Base-by-base conservation (phyloP, 768 basidiomycete species). In the Kwoniella pini region DNA sequence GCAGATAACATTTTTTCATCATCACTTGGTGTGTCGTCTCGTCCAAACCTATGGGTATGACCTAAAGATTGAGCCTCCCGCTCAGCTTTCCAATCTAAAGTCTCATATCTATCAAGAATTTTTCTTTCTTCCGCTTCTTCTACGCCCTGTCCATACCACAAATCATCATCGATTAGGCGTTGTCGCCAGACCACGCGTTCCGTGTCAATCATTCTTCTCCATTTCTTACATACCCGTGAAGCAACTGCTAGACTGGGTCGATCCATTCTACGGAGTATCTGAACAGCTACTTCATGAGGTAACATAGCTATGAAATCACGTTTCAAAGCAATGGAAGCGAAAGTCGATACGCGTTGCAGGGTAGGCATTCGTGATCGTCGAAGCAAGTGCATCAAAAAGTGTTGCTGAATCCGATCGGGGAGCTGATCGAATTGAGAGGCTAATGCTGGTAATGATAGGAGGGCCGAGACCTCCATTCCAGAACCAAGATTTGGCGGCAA, bases 221-320 rank as follows among this genome's bases (percentile, higher is more conserved):
- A 99, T 12, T 90, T 81, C 71, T 84, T 88, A 54, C 89, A 91
- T 19, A 99, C 95, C 31, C 91, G 84, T 15, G 91, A 88, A 10
- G 92, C 91, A 12, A 89, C 87, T 26, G 90, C 88, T 36, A 98
- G 85, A 12, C 89, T 85, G 2, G 86, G 82, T 66, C 88, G 88
- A 3, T 91, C 88, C 31, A 97, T 86, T 76, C 84, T 91, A 67
- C 87, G 87, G 64, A 98, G 84, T 64, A 97, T 84, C 65, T 90
- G 88, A 0, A 93, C 89, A 51, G 91, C 88, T 36, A 99, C 85
- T 71, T 99, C 95, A 31, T 90, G 87, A 4, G 96, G 96, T 10
- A 97, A 85, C 38, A 91, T 84, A 1, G 89, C 87, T 67, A 98
- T 84, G 77, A 97, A 99, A 79, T 99, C 96, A 68, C 94, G 88